Conservation (phyloP, 2,329 filamentous ascomycete species). For the Xylariales sp. region DNA sequence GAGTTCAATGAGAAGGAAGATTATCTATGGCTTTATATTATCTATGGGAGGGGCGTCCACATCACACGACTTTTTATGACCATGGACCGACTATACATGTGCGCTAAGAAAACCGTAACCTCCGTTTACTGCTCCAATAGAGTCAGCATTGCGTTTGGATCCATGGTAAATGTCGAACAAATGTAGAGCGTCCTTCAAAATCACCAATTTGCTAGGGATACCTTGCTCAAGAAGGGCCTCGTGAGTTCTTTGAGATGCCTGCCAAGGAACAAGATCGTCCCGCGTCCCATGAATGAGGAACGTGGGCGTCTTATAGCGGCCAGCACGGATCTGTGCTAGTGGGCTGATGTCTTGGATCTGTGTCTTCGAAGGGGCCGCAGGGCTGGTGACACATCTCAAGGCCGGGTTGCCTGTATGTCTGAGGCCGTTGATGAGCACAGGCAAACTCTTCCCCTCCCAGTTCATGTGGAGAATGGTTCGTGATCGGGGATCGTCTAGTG, state of each 20-base stretch:
- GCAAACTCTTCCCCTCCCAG: constrained; percentile 20
- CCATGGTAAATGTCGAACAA: not conserved
- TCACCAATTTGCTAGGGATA: not conserved
- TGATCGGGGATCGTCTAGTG: constrained; percentile 16
- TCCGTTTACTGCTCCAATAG: too few species aligned
- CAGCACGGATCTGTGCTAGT: constrained; percentile 17
- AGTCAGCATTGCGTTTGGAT: too few species aligned
- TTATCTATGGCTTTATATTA: too few species aligned
- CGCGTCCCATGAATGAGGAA: constrained; percentile 22
- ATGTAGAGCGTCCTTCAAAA: not conserved
- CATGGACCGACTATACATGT: too few species aligned
- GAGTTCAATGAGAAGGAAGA: too few species aligned
- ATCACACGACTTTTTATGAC: too few species aligned
- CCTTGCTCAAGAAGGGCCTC: not conserved
- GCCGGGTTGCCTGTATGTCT: constrained; percentile 7
- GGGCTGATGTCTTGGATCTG: constrained; percentile 17
- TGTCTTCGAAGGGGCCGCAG: constrained; percentile 9
- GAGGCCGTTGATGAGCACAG: constrained; percentile 21
- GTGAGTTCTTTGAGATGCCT: constrained; percentile 8
- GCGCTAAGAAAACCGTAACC: too few species aligned
- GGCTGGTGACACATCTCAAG: constrained; percentile 8
- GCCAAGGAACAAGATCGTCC: constrained; percentile 24
- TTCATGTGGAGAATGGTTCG: constrained; percentile 26
- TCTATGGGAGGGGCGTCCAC: too few species aligned
- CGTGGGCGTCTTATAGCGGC: constrained; percentile 22